Base-by-base conservation (phyloP, 2,329 filamentous ascomycete genomes). In the Stagonosporopsis chrysanthemi region DNA sequence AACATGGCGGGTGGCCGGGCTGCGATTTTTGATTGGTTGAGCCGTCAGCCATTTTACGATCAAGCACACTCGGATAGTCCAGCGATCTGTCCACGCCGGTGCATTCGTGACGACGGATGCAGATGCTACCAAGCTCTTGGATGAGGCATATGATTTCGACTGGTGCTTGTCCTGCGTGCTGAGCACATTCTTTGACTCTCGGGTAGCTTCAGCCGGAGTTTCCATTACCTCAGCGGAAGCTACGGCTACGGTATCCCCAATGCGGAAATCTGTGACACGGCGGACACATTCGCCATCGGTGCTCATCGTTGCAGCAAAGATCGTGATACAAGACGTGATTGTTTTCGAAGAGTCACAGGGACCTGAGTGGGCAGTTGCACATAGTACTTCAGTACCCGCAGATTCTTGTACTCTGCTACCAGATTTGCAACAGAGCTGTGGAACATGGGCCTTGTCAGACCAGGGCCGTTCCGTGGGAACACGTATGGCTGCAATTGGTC, bases 371-470 rank as follows among this genome's bases (percentile, higher is more conserved):
- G 59, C 60, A 51, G 62, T 50, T 53, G 55, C 35, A 26, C 48
- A 52, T 31, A 43, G 33, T 52, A 43, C 43, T 35, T 46, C 48
- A 38, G 43, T 57, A 48, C n/a, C 38, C 48, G 19, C 38, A 44
- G 26, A 31, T 8, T 44, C 43, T 22, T 47, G 26, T 52, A 44
- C 49, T 35, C 33, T 57, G 54, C 54, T 29, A 49, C 48, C 39
- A 22, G 48, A 44, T 52, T 52, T 52, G 41, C 55, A 61, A 43
- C 58, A 60, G 43, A 52, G 52, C 55, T 57, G 43, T 56, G 61
- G 52, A 56, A 67, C 66, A 64, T 69, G 68, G 69, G 62, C 65
- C 67, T 60, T 63, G 63, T 55, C 40, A 56, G 52, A 33, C 55
- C 56, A 58, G 58, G 54, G 51, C 47, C 28, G 45, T 53, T 55